phyloP scores from a whole-genome alignment of 768 basidiomycete species.

The Fibroporia radiculosa region DNA sequence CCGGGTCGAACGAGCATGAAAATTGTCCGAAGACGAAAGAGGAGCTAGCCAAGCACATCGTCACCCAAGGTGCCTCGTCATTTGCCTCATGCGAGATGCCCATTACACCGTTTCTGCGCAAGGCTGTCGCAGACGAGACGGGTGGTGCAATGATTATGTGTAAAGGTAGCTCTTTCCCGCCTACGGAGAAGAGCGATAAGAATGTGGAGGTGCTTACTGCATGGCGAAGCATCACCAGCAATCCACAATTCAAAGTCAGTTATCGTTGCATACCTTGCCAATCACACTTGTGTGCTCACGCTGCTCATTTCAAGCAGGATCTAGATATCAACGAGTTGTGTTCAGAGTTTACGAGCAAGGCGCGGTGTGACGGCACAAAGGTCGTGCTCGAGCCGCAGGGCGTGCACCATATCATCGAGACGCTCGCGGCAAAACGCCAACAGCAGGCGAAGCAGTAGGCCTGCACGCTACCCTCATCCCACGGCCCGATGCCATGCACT shows the following conservation, averaged over 20 bases:
- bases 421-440: constrained; percentile 25
- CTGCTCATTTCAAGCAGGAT: constrained; percentile 36
- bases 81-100: constrained; percentile 33
- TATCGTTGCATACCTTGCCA: background rate
- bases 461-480: background rate
- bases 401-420: constrained; percentile 36
- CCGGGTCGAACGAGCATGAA: constrained; percentile 9
- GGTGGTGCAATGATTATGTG: constrained; percentile 50
- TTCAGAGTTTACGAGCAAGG: constrained; percentile 72
- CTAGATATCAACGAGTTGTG: constrained; percentile 76
- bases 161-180: constrained; percentile 60
- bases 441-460: constrained; percentile 13
- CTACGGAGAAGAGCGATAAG: constrained; percentile 57
- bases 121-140: constrained; percentile 32
- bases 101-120: constrained; percentile 22
- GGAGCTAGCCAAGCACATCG: constrained; percentile 45
- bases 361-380: constrained; percentile 77
- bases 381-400: constrained; percentile 59
- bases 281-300: constrained; percentile 7
- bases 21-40: constrained; percentile 50
- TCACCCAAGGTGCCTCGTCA: constrained; percentile 48
- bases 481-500: background rate
- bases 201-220: constrained; percentile 76
- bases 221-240: constrained; percentile 68
- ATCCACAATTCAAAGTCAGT: constrained; percentile 71